phyloP scores from a whole-genome alignment of 1,284 basidiomycete genomes.

The Rhizoctonia solani region DNA sequence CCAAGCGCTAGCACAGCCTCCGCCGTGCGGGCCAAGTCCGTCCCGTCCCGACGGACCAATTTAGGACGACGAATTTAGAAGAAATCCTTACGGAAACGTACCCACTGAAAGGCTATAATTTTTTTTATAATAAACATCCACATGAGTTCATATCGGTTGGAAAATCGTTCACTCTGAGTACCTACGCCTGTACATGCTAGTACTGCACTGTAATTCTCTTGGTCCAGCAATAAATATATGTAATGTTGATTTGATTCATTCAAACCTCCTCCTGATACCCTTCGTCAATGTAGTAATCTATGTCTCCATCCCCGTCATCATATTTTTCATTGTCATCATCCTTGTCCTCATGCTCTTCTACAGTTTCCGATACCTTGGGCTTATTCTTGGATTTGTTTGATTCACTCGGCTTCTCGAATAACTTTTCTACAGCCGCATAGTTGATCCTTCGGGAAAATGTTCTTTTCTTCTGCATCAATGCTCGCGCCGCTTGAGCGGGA shows the following conservation, averaged over 20 bases:
- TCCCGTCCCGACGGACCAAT: too few relatives aligned
- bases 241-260: not conserved
- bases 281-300: constrained; percentile 50
- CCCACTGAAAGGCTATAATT: too few relatives aligned
- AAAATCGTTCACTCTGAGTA: too few relatives aligned
- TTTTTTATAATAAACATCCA: too few relatives aligned
- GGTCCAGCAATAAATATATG: not conserved
- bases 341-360: constrained; percentile 57
- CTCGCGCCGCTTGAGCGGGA: constrained; percentile 77
- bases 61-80: too few relatives aligned
- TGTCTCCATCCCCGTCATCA: constrained; percentile 43
- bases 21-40: too few relatives aligned
- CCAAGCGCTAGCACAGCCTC: too few relatives aligned
- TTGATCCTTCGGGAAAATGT: constrained; percentile 86
- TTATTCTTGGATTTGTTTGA: constrained; percentile 44
- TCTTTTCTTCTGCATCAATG: constrained; percentile 79
- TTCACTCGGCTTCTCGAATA: constrained; percentile 63
- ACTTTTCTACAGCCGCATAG: constrained; percentile 78
- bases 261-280: constrained; percentile 52
- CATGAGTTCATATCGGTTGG: too few relatives aligned
- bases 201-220: not conserved
- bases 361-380: constrained; percentile 45
- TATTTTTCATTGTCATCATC: constrained; percentile 47
- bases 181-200: too few relatives aligned
- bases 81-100: too few relatives aligned